phyloP scores from a whole-genome alignment of 352 stramenopile genomes.

The Phytophthora sansomeana region DNA sequence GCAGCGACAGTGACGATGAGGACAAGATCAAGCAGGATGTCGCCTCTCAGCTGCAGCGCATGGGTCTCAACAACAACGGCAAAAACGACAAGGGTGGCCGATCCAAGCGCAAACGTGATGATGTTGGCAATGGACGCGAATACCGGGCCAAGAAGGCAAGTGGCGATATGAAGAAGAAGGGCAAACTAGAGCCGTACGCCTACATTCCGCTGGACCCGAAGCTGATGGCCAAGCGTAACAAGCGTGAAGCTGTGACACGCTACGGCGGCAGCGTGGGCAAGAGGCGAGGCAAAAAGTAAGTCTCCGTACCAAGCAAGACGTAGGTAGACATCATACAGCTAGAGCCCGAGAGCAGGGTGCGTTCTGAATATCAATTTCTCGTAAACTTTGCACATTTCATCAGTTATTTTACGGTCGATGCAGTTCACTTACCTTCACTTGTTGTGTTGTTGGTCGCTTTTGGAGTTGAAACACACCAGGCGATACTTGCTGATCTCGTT shows the following conservation, averaged over 20 bases:
- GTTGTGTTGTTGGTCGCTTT: no score
- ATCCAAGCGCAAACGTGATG: conserved; percentile 71
- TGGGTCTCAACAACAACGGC: conserved; percentile 74
- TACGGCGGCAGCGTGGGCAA: conserved; percentile 85
- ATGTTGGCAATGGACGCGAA: conserved; percentile 77
- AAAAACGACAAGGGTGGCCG: conserved; percentile 36
- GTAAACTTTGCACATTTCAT: conserved; percentile 15
- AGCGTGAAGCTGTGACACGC: conserved; percentile 77
- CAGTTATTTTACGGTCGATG: background rate
- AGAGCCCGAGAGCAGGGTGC: conserved; percentile 29
- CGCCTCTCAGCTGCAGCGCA: conserved; percentile 79
- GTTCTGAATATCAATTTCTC: conserved; percentile 41
- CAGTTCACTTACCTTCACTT: no score
- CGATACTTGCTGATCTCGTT: no score
- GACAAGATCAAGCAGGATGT: conserved; percentile 89
- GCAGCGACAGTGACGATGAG: conserved; percentile 69
- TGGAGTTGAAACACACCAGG: no score
- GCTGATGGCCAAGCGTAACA: conserved; percentile 92
- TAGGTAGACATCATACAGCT: conserved; percentile 41
- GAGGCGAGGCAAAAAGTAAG: conserved; percentile 62
- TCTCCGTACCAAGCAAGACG: conserved; percentile 19
- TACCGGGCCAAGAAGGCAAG: conserved; percentile 97
- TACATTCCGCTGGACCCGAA: conserved; percentile 98
- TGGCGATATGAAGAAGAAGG: conserved; percentile 97
- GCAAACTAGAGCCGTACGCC: conserved; percentile 97